phyloP scores from a whole-genome alignment of 1,139 yeast genomes.

The Pichia sp. region DNA sequence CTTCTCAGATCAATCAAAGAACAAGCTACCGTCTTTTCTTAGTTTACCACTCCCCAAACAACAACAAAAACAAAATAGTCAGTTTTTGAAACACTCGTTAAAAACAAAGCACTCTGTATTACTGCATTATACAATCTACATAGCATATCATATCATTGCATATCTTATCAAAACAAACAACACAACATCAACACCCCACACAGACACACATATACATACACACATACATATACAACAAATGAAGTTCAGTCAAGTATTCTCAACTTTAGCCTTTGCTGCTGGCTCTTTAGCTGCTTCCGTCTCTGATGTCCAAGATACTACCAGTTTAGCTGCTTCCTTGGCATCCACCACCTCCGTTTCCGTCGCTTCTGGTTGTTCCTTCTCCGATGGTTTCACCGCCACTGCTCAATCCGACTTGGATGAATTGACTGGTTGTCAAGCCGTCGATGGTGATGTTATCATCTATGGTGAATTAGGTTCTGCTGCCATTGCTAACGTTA shows the following conservation, averaged over 20 bases:
- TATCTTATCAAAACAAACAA: neutral
- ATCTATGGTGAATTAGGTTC: constrained; percentile 61
- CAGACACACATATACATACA: neutral
- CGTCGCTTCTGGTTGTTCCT: constrained; percentile 56
- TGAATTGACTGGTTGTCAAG: constrained; percentile 67
- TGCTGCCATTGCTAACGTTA: constrained; percentile 53
- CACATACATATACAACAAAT: constrained; percentile 8
- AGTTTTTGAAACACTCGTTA: too few species aligned
- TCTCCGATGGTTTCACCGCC: constrained; percentile 53
- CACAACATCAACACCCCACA: neutral
- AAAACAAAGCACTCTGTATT: too few species aligned
- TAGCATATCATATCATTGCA: too few species aligned
- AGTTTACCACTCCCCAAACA: too few species aligned
- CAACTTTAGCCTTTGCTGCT: constrained; percentile 15
- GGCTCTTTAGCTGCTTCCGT: constrained; percentile 9
- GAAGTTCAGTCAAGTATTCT: constrained; percentile 14
- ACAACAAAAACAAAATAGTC: too few species aligned
- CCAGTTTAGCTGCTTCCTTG: constrained; percentile 31
- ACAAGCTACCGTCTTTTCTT: too few species aligned
- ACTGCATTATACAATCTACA: too few species aligned
- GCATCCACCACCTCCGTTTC: constrained; percentile 39
- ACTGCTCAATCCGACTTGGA: constrained; percentile 80
- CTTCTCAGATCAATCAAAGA: neutral
- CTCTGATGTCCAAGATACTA: constrained; percentile 9
- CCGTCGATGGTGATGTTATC: constrained; percentile 76